Base-by-base conservation (phyloP, 2,329 filamentous ascomycete species). In the Talaromyces sp. region DNA sequence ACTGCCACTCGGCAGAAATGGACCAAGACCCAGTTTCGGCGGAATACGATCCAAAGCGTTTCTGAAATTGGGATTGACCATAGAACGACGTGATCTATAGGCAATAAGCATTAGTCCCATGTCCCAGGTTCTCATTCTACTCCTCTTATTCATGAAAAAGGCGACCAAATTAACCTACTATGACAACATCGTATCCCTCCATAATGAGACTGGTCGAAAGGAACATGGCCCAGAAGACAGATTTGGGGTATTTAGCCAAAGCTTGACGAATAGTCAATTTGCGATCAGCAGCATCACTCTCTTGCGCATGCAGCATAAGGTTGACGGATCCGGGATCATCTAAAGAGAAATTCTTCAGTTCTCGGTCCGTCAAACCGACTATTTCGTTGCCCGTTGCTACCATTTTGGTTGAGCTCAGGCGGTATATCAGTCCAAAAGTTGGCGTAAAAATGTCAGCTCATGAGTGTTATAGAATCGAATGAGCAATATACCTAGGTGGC, bases 1-100 rank as follows among this genome's bases (percentile, higher is more conserved):
- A 67, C 72, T 78, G 75, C 76, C 76, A 78, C 21, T 41, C 40
- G 10, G 56, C 50, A 7, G 56, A 58, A 33, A 58, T 58, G n/a
- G 35, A 45, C 8, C 46, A 37, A 8, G 31, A 19, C 5, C 36
- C 33, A 17, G 39, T 53, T 7, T 43, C n/a, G 5, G 56, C 13
- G 25, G 11, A 39, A 15, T 53, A 53, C 1, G 43, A 33, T 17
- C 56, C 56, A 19, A 58, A 58, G 33, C 56, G 56, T 3, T 41
- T 41, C 19, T 58, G 56, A 11, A 58, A 58, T 48, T 58, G 56
- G 10, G 56, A 46, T 54, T 58, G 56, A 28, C 56, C 50, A n/a
- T 58, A 58, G 33, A 58, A 58, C 5, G 56, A 58, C 10, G 50
- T 58, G 10, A 58, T 58, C 56, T 58, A 6, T 6, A 13, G 3